Evolutionary conservation across 208 protist species (phyloP).

Genomic region (Trypanosoma melophagium): DNA sequence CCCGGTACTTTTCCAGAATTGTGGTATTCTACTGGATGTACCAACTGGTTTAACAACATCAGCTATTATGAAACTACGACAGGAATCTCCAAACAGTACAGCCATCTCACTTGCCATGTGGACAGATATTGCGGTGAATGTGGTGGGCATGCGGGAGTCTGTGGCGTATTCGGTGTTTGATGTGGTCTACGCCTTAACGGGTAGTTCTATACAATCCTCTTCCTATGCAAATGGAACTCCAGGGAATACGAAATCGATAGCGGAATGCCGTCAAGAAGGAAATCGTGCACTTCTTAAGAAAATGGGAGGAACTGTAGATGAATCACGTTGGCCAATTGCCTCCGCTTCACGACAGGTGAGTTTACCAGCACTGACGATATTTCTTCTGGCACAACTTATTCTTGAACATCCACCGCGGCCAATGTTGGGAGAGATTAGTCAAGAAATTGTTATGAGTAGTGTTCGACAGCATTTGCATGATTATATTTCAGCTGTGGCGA

Average conservation of each 20-base stretch:
- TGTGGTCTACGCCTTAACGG: constrained; percentile 82
- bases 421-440: constrained; percentile 42
- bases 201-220: constrained; percentile 72
- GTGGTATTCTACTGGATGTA: constrained; percentile 64
- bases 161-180: constrained; percentile 85
- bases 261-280: constrained; percentile 80
- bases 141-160: constrained; percentile 62
- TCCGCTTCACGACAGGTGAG: constrained; percentile 75
- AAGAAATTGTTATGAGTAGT: constrained; percentile 56
- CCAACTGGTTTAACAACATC: constrained; percentile 75
- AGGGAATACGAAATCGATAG: constrained; percentile 36
- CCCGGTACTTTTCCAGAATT: constrained; percentile 81
- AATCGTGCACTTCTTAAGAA: constrained; percentile 77
- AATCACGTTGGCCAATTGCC: constrained; percentile 62
- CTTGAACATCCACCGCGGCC: constrained; percentile 63
- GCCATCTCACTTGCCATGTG: constrained; percentile 78
- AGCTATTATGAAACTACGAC: constrained; percentile 70
- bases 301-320: constrained; percentile 83
- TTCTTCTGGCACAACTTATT: constrained; percentile 81
- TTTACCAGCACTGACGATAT: constrained; percentile 77
- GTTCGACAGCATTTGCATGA: constrained; percentile 84
- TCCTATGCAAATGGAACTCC: constrained; percentile 36
- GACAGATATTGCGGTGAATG: constrained; percentile 66
- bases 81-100: constrained; percentile 63
- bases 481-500: constrained; percentile 75